phyloP scores from a whole-genome alignment of 805 yeast genomes.

The Candida gorgasii region DNA sequence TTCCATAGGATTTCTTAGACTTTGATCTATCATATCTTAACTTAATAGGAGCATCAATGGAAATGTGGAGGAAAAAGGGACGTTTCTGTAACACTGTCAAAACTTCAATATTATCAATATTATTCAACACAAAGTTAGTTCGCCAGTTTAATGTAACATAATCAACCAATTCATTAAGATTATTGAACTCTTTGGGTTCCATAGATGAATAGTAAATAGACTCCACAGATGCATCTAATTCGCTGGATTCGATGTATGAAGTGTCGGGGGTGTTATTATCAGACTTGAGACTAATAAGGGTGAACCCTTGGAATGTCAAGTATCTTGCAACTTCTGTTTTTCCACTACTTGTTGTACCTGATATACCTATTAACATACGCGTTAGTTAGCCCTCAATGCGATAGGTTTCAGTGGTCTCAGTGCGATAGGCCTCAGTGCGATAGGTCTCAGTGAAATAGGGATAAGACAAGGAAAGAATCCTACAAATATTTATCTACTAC shows the following conservation, averaged over 20 bases:
- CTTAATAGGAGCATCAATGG: constrained; percentile 70
- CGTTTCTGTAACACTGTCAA: constrained; percentile 56
- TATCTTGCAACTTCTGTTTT: constrained; percentile 63
- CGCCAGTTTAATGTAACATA: constrained; percentile 70
- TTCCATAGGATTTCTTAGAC: constrained; percentile 8
- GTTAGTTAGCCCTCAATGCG: neutral
- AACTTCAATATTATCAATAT: constrained; percentile 43
- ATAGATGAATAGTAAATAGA: constrained; percentile 11
- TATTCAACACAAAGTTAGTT: constrained; percentile 57
- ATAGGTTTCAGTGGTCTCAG: neutral
- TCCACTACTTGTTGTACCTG: constrained; percentile 71
- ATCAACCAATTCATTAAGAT: constrained; percentile 49
- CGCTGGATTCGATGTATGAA: neutral
- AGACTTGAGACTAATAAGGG: constrained; percentile 19
- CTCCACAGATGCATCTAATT: neutral
- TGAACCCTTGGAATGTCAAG: constrained; percentile 56
- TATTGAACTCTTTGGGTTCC: constrained; percentile 29
- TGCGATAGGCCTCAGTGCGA: no score
- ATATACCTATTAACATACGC: constrained; percentile 69
- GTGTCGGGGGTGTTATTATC: neutral
- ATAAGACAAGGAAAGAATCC: no score
- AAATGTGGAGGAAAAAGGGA: constrained; percentile 81
- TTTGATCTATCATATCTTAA: constrained; percentile 44
- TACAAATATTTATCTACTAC: no score
- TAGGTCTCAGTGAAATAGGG: no score